These are phyloP conservation scores for Eustoma russellianum DNA, from an alignment of 257 asterid species.

Conservation along the genomic window DNA sequence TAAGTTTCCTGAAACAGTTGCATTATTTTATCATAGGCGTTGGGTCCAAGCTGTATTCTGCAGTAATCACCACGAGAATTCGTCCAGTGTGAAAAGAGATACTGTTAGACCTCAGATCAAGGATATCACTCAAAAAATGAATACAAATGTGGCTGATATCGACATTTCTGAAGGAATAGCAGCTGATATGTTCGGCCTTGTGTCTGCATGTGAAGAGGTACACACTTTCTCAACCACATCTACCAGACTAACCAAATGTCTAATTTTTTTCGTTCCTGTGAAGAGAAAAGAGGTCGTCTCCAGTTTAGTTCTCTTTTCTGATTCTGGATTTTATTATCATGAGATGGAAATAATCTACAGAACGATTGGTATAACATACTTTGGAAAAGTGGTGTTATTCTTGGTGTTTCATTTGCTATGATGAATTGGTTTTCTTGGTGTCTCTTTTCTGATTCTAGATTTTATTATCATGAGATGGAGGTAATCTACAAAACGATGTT, in stretches of 20 bases:
- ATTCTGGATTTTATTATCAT: not conserved
- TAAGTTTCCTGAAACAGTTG: not conserved
- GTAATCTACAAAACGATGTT: too few relatives aligned
- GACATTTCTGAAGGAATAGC: slow-evolving; percentile 83
- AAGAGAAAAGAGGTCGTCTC: too few relatives aligned
- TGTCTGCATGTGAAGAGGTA: slow-evolving; percentile 71
- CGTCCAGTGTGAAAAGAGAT: slow-evolving; percentile 16
- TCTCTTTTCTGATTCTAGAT: too few relatives aligned
- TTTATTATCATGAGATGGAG: not conserved
- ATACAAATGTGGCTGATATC: slow-evolving; percentile 30
- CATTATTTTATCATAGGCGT: slow-evolving; percentile 45
- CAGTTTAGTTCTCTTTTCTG: not conserved
- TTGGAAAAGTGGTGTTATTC: not conserved
- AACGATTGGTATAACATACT: too few relatives aligned
- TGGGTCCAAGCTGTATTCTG: slow-evolving; percentile 96
- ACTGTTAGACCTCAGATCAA: slow-evolving; percentile 19
- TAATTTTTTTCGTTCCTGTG: not conserved
- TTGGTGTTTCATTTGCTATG: not conserved
- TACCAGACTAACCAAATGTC: too few relatives aligned
- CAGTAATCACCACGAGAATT: slow-evolving; percentile 14
- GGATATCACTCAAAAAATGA: slow-evolving; percentile 19
- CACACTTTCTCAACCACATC: too few relatives aligned
- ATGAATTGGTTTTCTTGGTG: too few relatives aligned
- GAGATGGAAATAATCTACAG: not conserved
- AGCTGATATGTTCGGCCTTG: slow-evolving; percentile 57